Conservation (phyloP, 2,329 filamentous ascomycete species). For the Rutstroemia sp. region DNA sequence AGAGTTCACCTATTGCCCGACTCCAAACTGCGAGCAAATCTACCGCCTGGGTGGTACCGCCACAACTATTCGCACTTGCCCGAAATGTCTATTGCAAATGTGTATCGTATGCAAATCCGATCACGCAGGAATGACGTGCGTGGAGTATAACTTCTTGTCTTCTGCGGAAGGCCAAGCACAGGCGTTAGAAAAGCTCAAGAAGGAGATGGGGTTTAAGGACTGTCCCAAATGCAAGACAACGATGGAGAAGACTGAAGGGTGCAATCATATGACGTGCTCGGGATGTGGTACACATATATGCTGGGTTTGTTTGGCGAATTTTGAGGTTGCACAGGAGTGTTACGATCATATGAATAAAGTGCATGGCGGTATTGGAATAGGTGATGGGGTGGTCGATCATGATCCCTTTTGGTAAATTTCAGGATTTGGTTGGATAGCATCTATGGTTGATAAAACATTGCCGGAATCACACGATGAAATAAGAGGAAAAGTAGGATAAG, state of each 20-base stretch:
- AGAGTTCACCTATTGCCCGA: not conserved
- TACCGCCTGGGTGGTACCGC: not conserved
- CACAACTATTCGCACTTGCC: not conserved
- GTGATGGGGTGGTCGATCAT: too few relatives aligned
- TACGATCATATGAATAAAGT: constrained; percentile 21
- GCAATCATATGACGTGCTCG: constrained; percentile 39
- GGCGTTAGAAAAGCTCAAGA: constrained; percentile 24
- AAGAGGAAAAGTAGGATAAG: too few relatives aligned
- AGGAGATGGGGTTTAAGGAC: constrained; percentile 32
- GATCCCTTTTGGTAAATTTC: too few relatives aligned
- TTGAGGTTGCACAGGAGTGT: constrained; percentile 19
- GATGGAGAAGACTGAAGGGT: constrained; percentile 32
- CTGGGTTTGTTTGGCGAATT: constrained; percentile 38
- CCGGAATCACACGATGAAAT: too few relatives aligned
- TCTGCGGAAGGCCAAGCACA: too few relatives aligned
- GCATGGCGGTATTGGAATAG: constrained; percentile 1
- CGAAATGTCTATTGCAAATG: not conserved
- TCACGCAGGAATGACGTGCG: constrained; percentile 8
- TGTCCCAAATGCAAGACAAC: constrained; percentile 30
- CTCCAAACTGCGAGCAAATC: not conserved
- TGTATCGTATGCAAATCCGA: not conserved
- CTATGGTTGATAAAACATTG: too few relatives aligned
- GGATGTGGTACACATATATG: constrained; percentile 39
- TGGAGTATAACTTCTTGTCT: constrained; percentile 13
- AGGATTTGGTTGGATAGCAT: too few relatives aligned